A percentile compares a stretch with the other conserved stretches of the same genome.
Evolutionary conservation across 1,284 basidiomycete genomes (phyloP).

Genomic region (Ustilago cynodontis): DNA sequence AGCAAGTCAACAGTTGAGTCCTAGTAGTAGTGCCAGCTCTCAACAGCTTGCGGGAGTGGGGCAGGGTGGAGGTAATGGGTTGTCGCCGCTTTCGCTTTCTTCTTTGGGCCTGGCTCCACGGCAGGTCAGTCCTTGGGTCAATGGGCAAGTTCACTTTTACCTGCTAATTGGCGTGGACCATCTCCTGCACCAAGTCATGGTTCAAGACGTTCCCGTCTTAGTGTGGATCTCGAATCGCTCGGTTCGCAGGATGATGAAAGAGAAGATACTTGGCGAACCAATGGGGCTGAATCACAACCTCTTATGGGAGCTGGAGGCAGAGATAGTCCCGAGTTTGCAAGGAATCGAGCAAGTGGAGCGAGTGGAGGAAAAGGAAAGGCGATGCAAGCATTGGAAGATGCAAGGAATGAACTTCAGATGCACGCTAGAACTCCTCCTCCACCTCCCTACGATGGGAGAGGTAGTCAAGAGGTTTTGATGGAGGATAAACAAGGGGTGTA

Average conservation of each 20-base stretch:
- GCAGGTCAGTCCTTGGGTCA: constrained; percentile 23
- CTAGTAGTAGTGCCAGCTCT: constrained; percentile 15
- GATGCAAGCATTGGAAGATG: constrained; percentile 11
- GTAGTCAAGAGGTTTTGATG: not conserved
- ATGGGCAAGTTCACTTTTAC: constrained; percentile 30
- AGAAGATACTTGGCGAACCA: constrained; percentile 7
- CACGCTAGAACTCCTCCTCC: not conserved
- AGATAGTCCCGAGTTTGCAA: not conserved
- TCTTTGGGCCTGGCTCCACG: not conserved
- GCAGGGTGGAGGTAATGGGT: not conserved
- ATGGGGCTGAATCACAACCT: not conserved
- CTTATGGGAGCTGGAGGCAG: constrained; percentile 4
- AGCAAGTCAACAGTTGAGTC: constrained; percentile 15
- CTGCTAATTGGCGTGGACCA: constrained; percentile 32
- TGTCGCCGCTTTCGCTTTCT: constrained; percentile 11
- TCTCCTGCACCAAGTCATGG: constrained; percentile 38
- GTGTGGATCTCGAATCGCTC: constrained; percentile 30
- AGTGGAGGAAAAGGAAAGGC: not conserved
- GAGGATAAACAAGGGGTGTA: not conserved
- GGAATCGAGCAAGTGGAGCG: not conserved
- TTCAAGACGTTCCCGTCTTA: constrained; percentile 19
- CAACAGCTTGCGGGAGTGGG: constrained; percentile 9
- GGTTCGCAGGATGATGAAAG: constrained; percentile 23
- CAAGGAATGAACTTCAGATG: not conserved
- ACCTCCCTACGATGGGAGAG: not conserved